Percentiles rank a stretch among this genome's conserved stretches.
Conservation (phyloP, 495 filamentous ascomycete genomes). For the Aspergillus haitiensis region DNA sequence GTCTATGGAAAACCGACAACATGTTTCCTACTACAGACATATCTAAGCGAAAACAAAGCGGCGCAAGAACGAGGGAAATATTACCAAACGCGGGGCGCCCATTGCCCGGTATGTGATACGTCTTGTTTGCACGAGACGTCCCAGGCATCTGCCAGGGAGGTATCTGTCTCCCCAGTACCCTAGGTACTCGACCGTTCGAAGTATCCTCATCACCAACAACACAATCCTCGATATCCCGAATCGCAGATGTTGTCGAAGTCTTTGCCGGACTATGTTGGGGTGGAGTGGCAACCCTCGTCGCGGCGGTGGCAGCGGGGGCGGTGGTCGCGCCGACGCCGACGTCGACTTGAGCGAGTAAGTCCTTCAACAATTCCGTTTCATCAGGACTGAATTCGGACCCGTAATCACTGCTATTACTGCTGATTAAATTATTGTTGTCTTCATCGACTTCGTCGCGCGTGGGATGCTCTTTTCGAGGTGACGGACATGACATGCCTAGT, state of each 20-base stretch:
- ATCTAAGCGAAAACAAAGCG: neutral
- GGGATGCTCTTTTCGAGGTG: constrained; percentile 13
- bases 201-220: constrained; percentile 22
- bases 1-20: neutral
- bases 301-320: constrained; percentile 12
- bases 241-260: constrained; percentile 2
- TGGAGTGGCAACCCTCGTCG: neutral
- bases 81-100: constrained; percentile 37
- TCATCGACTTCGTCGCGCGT: constrained; percentile 22
- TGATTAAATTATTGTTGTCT: constrained; percentile 12
- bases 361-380: constrained; percentile 55
- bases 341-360: constrained; percentile 44
- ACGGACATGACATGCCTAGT: constrained; percentile 44
- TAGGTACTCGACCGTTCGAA: constrained; percentile 39
- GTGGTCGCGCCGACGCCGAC: constrained; percentile 10
- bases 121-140: constrained; percentile 21
- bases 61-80: constrained; percentile 9
- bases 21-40: neutral
- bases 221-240: constrained; percentile 43
- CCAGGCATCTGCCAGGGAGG: constrained; percentile 36
- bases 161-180: constrained; percentile 44
- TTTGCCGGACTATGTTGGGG: constrained; percentile 16
- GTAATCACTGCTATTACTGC: constrained; percentile 51
- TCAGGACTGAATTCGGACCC: constrained; percentile 69
- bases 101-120: constrained; percentile 33